These are phyloP conservation scores for Dalbergia oliveri DNA, from an alignment of 306 rosid genomes.

Conservation along the genomic window DNA sequence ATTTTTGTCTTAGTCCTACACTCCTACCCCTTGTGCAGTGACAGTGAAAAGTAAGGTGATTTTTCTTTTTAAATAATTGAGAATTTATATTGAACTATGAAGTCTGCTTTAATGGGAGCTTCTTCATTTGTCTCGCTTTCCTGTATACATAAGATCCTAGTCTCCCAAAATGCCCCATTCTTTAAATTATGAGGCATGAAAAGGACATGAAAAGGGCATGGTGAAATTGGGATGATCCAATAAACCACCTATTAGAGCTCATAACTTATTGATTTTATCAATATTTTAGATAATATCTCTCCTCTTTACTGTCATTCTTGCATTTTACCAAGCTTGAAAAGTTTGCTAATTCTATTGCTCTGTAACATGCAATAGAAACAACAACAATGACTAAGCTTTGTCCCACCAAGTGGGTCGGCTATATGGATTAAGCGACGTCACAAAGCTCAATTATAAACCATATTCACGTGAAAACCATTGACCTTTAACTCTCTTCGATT, in stretches of 20 bases:
- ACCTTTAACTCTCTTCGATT: no score
- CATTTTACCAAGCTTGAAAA: constrained; percentile 35
- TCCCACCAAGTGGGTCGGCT: no score
- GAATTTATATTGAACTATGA: neutral
- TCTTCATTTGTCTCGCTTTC: constrained; percentile 5
- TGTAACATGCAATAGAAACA: neutral
- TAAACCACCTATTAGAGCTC: constrained; percentile 23
- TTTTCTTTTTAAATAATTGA: neutral
- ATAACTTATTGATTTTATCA: neutral
- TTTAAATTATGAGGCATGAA: neutral
- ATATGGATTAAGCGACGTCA: no score
- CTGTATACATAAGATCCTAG: constrained; percentile 6
- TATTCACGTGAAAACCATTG: no score
- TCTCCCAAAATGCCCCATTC: neutral
- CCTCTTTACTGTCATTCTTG: neutral
- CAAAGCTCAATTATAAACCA: no score
- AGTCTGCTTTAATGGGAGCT: neutral
- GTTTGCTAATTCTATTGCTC: constrained; percentile 21
- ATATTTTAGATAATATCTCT: neutral
- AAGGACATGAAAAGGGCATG: neutral
- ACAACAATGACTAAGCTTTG: no score
- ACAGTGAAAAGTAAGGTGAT: neutral
- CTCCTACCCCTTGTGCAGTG: neutral
- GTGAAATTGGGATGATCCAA: constrained; percentile 14
- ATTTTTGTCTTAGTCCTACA: neutral